Base-by-base conservation (phyloP, 345 rosid species). In the Rhodamnia rubescens region DNA sequence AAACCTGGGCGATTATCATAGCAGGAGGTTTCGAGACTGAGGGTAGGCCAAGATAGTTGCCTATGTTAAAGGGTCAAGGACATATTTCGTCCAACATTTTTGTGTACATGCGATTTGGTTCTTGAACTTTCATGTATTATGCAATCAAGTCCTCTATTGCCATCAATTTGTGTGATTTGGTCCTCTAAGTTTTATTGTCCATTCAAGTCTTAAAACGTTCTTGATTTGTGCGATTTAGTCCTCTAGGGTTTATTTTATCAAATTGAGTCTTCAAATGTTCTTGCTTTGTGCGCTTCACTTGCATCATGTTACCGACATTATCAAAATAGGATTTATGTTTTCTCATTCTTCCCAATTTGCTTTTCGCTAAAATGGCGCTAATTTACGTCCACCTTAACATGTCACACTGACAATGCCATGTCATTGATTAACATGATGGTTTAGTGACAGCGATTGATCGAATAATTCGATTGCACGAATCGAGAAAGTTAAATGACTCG, bases 391-490 rank as follows among this genome's bases (percentile, higher is more conserved):
- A 69, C 42, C 44, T 32, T 69, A 18, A 32, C 78, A 69, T 16
- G 44, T 32, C 13, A 4, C 47, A 16, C 13, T 18, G 3, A 32
- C 1, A 69, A 69, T 69, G 24, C 24, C 0, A 11, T 2, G 24
- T 16, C 78, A 18, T 69, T 32, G 24, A 69, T 69, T 32, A 18
- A 32, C 78, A 64, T 0, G 13, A 16, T 8, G 13, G 78, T 32
- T 16, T 18, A 20, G 11, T 8, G 78, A 64, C 11, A 55, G 11
- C 22, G 22, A 29, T 27, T 15, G 21, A 61, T 1, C 7, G 74
- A 27, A 29, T 11, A 4, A 14, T 29, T 29, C 8, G 24, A 32
- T 64, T 32, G 24, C 78, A 64, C 0, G 1, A 32, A 18, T 32
- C 0, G 6, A 32, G 24, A 69, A 69, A 69, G 78, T 32, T 16